Evolutionary conservation across 768 basidiomycete species (phyloP), one percentile per base, ranked within the genome.

Genomic region (Galerina marginata): DNA sequence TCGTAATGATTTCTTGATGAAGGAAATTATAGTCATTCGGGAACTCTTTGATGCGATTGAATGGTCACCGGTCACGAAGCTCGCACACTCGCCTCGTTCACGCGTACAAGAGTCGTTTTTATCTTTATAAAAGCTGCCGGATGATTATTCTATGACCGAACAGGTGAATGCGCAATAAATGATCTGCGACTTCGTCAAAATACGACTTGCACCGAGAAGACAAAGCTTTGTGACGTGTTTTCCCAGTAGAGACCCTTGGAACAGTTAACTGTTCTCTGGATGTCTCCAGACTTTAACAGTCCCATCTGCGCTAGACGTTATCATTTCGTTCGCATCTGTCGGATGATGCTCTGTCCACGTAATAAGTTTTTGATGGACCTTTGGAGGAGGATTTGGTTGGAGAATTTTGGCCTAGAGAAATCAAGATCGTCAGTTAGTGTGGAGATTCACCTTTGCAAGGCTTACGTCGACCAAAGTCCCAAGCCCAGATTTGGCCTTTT

Each of bases 331-430:
- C 6, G 85, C 81, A 56, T 94, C 90, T 20, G 79, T 83, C 7
- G 93, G 95, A 74, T 96, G 92, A 66, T 94, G 87, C 75, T 96
- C 94, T 2, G 92, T 88, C 93, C 95, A 97, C 10, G 92, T 93
- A 51, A 97, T 88, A 29, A 92, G 83, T 71, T 92, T 94, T 42
- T 88, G 79, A 70, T 98, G 96, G 1, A 84, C 86, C 69, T 88
- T 86, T 26, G 86, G 88, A 9, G 92, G 92, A 43, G 91, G 90
- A 60, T 86, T 87, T 26, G 89, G 89, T 56, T 84, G 80, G 14
- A 94, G 67, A 14, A 87, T 77, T 57, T 85, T 87, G 9, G 86
- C 93, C 95, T 96, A 64, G 54, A 45, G 51, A 48, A 33, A 33
- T 33, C 45, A 49, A 45, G 25, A 42, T 54, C 60, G 62, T 64